phyloP scores from a whole-genome alignment of 495 filamentous ascomycete species.

The Hypoxylon trugodes region DNA sequence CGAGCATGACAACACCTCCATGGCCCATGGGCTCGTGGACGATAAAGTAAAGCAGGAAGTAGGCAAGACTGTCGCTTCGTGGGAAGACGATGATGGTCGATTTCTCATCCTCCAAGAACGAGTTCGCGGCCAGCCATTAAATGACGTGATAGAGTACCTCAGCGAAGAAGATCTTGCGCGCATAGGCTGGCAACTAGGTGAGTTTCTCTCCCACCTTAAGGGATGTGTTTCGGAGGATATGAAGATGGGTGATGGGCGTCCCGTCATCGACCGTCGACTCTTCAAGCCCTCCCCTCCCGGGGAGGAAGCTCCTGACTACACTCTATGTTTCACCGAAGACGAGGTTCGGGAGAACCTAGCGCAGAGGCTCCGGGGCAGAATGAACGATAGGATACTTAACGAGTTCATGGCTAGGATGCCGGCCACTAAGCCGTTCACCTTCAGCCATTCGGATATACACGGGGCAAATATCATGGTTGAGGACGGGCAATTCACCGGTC shows the following conservation, averaged over 20 bases:
- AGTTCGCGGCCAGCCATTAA: conserved; percentile 2
- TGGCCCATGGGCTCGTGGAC: no score
- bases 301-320: not conserved
- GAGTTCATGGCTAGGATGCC: conserved; percentile 24
- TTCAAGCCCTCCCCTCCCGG: not conserved
- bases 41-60: no score
- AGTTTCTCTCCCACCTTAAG: conserved; percentile 1
- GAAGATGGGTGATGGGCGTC: conserved; percentile 4
- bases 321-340: not conserved
- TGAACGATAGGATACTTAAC: not conserved
- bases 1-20: conserved; percentile 3
- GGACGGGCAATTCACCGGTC: conserved; percentile 15
- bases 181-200: conserved; percentile 10
- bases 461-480: conserved; percentile 20
- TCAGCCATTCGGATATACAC: conserved; percentile 15
- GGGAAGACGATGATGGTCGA: conserved; percentile 4
- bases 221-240: not conserved
- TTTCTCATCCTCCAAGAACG: not conserved
- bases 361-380: not conserved
- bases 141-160: not conserved
- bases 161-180: not conserved
- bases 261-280: not conserved
- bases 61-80: not conserved
- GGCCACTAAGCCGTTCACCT: conserved; percentile 11
- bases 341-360: conserved; percentile 4